A percentile compares a stretch with the other conserved stretches of the same genome.
These are phyloP conservation scores for Aegilops tauschii DNA, from an alignment of 176 grass and related monocot genomes.

Conservation along the genomic window DNA sequence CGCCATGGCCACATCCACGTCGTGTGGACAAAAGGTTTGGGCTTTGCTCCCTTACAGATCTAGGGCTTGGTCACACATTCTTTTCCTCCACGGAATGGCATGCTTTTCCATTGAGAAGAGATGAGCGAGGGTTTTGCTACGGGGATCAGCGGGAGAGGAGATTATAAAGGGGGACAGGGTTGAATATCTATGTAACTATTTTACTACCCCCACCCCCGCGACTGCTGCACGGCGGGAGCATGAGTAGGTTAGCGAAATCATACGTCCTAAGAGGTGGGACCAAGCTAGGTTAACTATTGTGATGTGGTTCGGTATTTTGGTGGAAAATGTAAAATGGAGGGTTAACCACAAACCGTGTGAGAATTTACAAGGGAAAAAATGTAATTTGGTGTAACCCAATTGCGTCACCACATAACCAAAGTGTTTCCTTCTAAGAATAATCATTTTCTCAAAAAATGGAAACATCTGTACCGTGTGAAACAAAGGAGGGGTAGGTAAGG, in stretches of 20 bases:
- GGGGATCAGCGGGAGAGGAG: not conserved
- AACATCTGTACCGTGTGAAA: not conserved
- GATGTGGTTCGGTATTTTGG: not conserved
- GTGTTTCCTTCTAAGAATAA: not conserved
- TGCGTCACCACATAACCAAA: not conserved
- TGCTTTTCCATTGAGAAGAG: not conserved
- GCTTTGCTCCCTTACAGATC: not conserved
- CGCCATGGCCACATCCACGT: not conserved
- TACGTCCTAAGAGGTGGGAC: not conserved
- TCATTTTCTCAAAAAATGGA: not conserved
- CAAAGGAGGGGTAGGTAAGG: not conserved
- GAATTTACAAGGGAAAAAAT: not conserved
- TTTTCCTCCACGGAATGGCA: not conserved
- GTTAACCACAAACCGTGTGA: not conserved
- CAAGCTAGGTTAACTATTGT: too few species aligned
- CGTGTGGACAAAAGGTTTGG: not conserved
- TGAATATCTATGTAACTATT: not conserved
- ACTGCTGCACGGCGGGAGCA: too few species aligned
- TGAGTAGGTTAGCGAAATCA: not conserved
- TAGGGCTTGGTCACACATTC: not conserved
- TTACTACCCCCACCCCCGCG: too few species aligned
- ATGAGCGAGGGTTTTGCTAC: too few species aligned
- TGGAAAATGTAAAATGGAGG: not conserved
- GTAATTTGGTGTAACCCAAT: not conserved
- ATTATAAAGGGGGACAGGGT: not conserved